phyloP scores from a whole-genome alignment of 805 yeast species.

The Danielia oregonensis region DNA sequence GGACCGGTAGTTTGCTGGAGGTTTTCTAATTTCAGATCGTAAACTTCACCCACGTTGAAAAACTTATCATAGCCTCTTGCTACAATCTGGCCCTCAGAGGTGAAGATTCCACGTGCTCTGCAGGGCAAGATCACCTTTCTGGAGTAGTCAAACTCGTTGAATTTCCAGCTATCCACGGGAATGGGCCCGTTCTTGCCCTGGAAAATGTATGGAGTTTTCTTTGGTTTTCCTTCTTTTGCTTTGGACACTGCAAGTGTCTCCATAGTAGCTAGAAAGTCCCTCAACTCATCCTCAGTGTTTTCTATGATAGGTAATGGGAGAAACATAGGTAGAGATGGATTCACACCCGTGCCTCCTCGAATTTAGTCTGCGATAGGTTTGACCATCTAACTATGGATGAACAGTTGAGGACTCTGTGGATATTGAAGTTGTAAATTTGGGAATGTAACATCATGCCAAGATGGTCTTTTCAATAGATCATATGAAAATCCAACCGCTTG shows the following conservation, averaged over 20 bases:
- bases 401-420: no score
- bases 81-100: conserved; percentile 47
- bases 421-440: no score
- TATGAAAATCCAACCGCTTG: no score
- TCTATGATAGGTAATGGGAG: conserved; percentile 1
- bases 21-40: conserved; percentile 44
- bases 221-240: conserved; percentile 21
- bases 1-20: conserved; percentile 59
- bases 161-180: conserved; percentile 58
- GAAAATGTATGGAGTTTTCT: conserved; percentile 13
- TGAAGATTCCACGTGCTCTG: conserved; percentile 83
- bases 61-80: conserved; percentile 94
- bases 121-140: conserved; percentile 58
- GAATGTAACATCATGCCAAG: no score
- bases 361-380: no score
- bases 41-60: conserved; percentile 72
- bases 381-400: no score
- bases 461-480: no score
- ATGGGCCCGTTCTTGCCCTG: not conserved
- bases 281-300: not conserved
- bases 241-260: not conserved
- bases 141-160: conserved; percentile 86
- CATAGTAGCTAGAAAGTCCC: not conserved
- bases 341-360: no score
- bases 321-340: conserved; percentile 1